Evolutionary conservation across 345 rosid species (phyloP).

Genomic region (Populus nigra): DNA sequence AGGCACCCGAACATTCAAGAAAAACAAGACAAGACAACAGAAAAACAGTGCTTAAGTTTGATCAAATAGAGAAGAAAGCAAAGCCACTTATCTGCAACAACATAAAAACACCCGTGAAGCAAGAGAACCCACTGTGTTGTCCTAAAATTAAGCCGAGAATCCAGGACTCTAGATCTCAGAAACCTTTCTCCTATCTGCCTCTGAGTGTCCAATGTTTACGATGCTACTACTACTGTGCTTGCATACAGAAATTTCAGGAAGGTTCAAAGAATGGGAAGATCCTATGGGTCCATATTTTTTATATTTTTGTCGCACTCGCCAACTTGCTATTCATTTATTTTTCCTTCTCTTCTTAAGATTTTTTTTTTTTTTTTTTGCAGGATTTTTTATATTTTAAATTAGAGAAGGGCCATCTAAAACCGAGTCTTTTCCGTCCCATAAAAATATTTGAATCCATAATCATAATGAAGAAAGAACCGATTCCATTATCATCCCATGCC

Average conservation of each 20-base stretch:
- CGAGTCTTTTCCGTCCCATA: too few species aligned
- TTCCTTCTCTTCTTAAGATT: too few species aligned
- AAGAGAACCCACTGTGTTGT: background rate
- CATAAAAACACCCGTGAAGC: background rate
- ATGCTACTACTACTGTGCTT: background rate
- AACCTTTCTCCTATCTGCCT: background rate
- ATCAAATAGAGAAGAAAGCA: background rate
- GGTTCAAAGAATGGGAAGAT: background rate
- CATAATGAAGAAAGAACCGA: too few species aligned
- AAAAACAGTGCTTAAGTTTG: background rate
- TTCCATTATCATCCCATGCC: too few species aligned
- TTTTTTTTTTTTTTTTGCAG: too few species aligned
- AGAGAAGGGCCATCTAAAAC: too few species aligned
- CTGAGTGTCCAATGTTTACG: background rate
- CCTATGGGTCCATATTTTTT: background rate
- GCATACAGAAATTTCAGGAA: background rate
- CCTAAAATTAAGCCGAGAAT: constrained; percentile 10
- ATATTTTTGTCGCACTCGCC: background rate
- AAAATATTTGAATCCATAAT: too few species aligned
- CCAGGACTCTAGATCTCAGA: background rate
- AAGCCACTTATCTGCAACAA: constrained; percentile 18
- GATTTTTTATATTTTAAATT: too few species aligned
- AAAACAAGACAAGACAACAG: background rate
- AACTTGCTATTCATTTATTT: too few species aligned
- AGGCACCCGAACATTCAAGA: background rate